These are phyloP conservation scores for Trichosporon sp. DNA, from an alignment of 1,284 basidiomycete genomes.

Conservation along the genomic window DNA sequence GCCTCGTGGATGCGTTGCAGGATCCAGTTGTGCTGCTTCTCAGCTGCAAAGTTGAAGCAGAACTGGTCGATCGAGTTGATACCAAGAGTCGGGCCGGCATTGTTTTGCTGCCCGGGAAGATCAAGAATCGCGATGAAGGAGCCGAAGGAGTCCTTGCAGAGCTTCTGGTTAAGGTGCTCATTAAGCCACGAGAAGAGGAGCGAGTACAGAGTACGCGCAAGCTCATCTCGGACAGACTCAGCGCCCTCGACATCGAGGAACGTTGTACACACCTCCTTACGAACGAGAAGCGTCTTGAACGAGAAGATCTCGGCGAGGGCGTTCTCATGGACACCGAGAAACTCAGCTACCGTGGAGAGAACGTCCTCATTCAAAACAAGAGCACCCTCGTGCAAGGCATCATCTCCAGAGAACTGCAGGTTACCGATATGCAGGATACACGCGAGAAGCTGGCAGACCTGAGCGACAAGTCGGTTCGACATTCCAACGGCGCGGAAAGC, in stretches of 20 bases:
- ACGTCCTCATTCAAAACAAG: conserved; percentile 80
- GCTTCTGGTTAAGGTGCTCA: conserved; percentile 90
- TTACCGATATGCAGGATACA: conserved; percentile 96
- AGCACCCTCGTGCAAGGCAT: conserved; percentile 78
- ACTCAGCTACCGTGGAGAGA: conserved; percentile 80
- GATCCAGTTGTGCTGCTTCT: conserved; percentile 82
- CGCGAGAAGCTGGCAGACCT: conserved; percentile 90
- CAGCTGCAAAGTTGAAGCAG: conserved; percentile 93
- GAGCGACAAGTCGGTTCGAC: conserved; percentile 88
- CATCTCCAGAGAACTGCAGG: conserved; percentile 86
- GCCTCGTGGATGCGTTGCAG: conserved; percentile 72
- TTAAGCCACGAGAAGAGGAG: conserved; percentile 96
- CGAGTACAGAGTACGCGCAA: conserved; percentile 89
- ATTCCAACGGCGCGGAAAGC: conserved; percentile 91
- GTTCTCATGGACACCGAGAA: conserved; percentile 77
- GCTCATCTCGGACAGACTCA: conserved; percentile 86
- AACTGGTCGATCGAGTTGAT: conserved; percentile 94
- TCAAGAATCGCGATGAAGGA: conserved; percentile 96
- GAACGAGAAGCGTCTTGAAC: conserved; percentile 88
- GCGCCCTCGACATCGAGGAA: conserved; percentile 94
- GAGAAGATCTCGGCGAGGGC: conserved; percentile 82
- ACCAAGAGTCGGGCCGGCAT: conserved; percentile 65
- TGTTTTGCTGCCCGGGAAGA: conserved; percentile 89
- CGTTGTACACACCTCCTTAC: conserved; percentile 92
- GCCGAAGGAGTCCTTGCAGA: conserved; percentile 85